Percentiles rank a stretch among this genome's conserved stretches.
Evolutionary conservation across 2,329 filamentous ascomycete species (phyloP).

Genomic region (Bipolaris oryzae): DNA sequence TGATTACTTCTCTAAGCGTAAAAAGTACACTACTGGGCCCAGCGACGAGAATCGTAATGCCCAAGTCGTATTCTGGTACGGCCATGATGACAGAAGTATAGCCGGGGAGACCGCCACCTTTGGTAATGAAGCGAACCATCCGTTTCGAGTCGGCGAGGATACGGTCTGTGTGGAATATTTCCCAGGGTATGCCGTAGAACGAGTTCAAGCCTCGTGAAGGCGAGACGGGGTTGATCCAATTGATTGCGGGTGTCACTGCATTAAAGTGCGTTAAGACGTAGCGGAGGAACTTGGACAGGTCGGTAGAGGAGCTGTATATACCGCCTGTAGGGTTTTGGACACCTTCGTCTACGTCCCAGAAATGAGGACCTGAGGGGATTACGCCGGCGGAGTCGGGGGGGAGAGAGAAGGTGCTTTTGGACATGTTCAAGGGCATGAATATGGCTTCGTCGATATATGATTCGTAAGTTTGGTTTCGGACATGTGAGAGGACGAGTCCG

Average conservation of each 20-base stretch:
- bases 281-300: slow-evolving; percentile 53
- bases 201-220: slow-evolving; percentile 35
- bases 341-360: slow-evolving; percentile 52
- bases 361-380: slow-evolving; percentile 44
- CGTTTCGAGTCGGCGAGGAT: slow-evolving; percentile 46
- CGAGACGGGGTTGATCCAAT: slow-evolving; percentile 53
- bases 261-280: slow-evolving; percentile 53
- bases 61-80: background rate
- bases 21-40: background rate
- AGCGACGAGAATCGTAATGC: background rate
- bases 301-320: slow-evolving; percentile 50
- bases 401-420: slow-evolving; percentile 31
- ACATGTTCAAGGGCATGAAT: slow-evolving; percentile 46
- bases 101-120: slow-evolving; percentile 52
- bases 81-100: slow-evolving; percentile 5
- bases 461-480: slow-evolving; percentile 45
- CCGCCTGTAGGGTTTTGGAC: slow-evolving; percentile 54
- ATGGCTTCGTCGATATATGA: slow-evolving; percentile 50
- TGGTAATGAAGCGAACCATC: slow-evolving; percentile 54
- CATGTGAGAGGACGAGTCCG: slow-evolving; percentile 49
- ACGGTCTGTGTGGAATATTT: slow-evolving; percentile 52
- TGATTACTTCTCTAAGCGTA: background rate
- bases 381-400: slow-evolving; percentile 48
- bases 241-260: slow-evolving; percentile 48
- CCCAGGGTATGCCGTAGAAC: slow-evolving; percentile 57